Evolutionary conservation across 2,329 filamentous ascomycete species (phyloP).

Genomic region (Ophiostoma ips): DNA sequence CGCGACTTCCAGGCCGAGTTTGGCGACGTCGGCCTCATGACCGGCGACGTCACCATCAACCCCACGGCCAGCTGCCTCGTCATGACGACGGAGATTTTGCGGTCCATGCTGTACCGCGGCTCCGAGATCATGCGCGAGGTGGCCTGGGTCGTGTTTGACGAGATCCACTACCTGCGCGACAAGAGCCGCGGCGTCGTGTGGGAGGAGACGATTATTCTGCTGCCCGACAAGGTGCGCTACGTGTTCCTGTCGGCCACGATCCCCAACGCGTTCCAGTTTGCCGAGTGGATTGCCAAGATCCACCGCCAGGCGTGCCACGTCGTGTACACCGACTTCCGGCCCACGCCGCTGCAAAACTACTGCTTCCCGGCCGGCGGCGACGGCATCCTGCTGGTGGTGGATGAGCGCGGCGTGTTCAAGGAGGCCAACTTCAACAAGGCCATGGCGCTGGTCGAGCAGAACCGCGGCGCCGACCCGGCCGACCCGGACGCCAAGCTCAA

Average conservation of each 20-base stretch:
- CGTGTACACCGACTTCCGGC: slow-evolving; percentile 96
- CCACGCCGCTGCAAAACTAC: slow-evolving; percentile 93
- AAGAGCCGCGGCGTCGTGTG: slow-evolving; percentile 91
- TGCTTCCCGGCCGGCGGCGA: slow-evolving; percentile 89
- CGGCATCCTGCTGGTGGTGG: slow-evolving; percentile 86
- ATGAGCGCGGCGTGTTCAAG: slow-evolving; percentile 91
- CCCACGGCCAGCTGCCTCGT: slow-evolving; percentile 94
- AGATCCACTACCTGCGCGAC: slow-evolving; percentile 97
- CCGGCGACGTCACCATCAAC: slow-evolving; percentile 97
- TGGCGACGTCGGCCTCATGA: slow-evolving; percentile 95
- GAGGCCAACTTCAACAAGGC: slow-evolving; percentile 97
- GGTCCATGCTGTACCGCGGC: slow-evolving; percentile 94
- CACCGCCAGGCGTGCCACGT: slow-evolving; percentile 97
- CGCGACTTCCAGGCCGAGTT: slow-evolving; percentile 92
- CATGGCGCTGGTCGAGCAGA: slow-evolving; percentile 79
- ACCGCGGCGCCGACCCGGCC: slow-evolving; percentile 69
- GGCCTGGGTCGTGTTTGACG: slow-evolving; percentile 95
- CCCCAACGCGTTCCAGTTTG: slow-evolving; percentile 97
- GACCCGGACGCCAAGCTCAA: slow-evolving; percentile 69
- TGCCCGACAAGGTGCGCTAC: slow-evolving; percentile 97
- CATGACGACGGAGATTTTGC: slow-evolving; percentile 98
- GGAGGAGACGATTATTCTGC: slow-evolving; percentile 97
- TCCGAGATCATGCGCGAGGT: slow-evolving; percentile 99
- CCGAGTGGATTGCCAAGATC: slow-evolving; percentile 97
- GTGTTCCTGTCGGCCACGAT: slow-evolving; percentile 98